Conservation (phyloP, 768 basidiomycete genomes). For the Boletus barrowsii region DNA sequence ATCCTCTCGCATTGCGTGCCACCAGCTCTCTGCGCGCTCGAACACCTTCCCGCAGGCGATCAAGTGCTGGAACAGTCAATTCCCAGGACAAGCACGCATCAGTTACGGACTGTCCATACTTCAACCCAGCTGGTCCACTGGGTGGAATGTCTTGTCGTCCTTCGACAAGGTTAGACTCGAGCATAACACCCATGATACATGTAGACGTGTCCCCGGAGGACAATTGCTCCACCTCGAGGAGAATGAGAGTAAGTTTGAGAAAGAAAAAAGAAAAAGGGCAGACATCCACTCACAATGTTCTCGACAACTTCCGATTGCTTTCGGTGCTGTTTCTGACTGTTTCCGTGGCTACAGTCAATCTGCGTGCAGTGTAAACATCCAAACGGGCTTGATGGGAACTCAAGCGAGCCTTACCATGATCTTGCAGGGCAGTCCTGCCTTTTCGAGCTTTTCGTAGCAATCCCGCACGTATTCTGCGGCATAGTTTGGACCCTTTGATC, state of each 20-base stretch:
- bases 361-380: constrained; percentile 28
- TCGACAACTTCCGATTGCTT: constrained; percentile 88
- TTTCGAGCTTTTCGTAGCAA: constrained; percentile 68
- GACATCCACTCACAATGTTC: constrained; percentile 63
- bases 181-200: constrained; percentile 90
- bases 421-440: constrained; percentile 73
- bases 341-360: constrained; percentile 98
- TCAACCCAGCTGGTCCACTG: constrained; percentile 66
- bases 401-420: constrained; percentile 67
- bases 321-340: constrained; percentile 87
- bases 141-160: constrained; percentile 83
- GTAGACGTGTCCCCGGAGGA: constrained; percentile 66
- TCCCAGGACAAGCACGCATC: constrained; percentile 93
- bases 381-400: neutral
- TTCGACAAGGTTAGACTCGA: constrained; percentile 88
- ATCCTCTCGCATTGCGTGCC: constrained; percentile 27
- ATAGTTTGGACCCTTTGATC: constrained; percentile 88
- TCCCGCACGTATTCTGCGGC: constrained; percentile 74
- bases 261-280: neutral
- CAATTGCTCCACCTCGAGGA: constrained; percentile 63
- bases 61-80: constrained; percentile 74
- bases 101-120: constrained; percentile 84
- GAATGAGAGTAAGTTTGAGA: constrained; percentile 9
- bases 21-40: constrained; percentile 63
- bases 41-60: constrained; percentile 86